These are phyloP conservation scores for Novymonas esmeraldas DNA, from an alignment of 208 protist genomes.

Conservation along the genomic window DNA sequence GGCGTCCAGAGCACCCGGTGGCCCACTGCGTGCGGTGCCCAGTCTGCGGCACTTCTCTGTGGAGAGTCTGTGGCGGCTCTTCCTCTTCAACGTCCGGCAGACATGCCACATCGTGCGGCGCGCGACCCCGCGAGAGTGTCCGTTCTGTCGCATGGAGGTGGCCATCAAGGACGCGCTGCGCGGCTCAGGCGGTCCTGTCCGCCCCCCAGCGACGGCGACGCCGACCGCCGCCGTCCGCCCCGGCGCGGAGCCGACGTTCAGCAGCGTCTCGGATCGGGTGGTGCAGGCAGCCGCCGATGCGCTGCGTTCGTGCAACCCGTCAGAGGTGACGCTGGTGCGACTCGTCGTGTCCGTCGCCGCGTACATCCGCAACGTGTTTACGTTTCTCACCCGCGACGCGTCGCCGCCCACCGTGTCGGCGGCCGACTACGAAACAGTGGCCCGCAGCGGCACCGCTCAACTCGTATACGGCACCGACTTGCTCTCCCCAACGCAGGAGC, in stretches of 20 bases:
- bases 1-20: neutral
- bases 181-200: slow-evolving; percentile 9
- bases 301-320: slow-evolving; percentile 24
- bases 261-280: slow-evolving; percentile 15
- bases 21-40: slow-evolving; percentile 31
- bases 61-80: slow-evolving; percentile 46
- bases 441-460: slow-evolving; percentile 21
- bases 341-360: slow-evolving; percentile 40
- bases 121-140: slow-evolving; percentile 32
- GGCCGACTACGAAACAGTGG: slow-evolving; percentile 10
- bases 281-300: slow-evolving; percentile 34
- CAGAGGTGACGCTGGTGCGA: slow-evolving; percentile 40
- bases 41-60: slow-evolving; percentile 55
- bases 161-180: slow-evolving; percentile 27
- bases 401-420: no score
- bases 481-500: slow-evolving; percentile 18
- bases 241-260: neutral
- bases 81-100: slow-evolving; percentile 56
- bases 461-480: slow-evolving; percentile 20
- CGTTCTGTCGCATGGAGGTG: slow-evolving; percentile 35
- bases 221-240: slow-evolving; percentile 6
- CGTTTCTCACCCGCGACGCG: slow-evolving; percentile 18
- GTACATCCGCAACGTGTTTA: slow-evolving; percentile 42
- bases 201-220: no score
- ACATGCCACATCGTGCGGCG: slow-evolving; percentile 41